Evolutionary conservation across 768 basidiomycete genomes (phyloP).

Genomic region (Calocybe indica): DNA sequence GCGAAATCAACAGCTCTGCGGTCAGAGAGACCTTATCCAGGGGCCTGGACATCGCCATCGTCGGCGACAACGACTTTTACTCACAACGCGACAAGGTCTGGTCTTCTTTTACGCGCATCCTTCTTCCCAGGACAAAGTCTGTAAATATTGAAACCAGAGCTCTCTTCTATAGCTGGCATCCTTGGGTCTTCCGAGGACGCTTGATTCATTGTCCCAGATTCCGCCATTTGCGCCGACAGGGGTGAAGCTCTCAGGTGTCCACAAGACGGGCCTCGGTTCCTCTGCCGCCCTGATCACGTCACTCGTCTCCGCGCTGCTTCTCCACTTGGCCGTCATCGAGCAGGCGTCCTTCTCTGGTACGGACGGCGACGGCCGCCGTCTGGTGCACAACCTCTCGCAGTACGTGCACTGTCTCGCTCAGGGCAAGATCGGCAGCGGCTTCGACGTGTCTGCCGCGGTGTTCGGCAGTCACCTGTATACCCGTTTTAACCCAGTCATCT

Average conservation of each 20-base stretch:
- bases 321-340: conserved; percentile 61
- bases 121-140: too few species aligned
- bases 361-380: conserved; percentile 38
- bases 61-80: conserved; percentile 97
- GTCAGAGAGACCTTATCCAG: conserved; percentile 36
- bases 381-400: conserved; percentile 92
- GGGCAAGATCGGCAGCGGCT: conserved; percentile 97
- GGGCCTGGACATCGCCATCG: conserved; percentile 74
- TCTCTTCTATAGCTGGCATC: conserved; percentile 48
- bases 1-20: conserved; percentile 47
- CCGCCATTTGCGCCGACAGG: conserved; percentile 71
- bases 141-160: not conserved
- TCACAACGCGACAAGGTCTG: conserved; percentile 81
- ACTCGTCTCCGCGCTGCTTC: conserved; percentile 77
- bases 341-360: not conserved
- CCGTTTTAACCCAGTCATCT: conserved; percentile 71
- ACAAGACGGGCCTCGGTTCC: conserved; percentile 97
- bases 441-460: conserved; percentile 91
- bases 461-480: conserved; percentile 94
- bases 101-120: not conserved
- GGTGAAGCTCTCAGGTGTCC: conserved; percentile 71
- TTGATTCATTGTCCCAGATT: conserved; percentile 61
- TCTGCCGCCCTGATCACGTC: conserved; percentile 97
- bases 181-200: conserved; percentile 53
- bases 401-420: conserved; percentile 95